Conservation (phyloP, 2,329 filamentous ascomycete species). For the Sporothrix euskadiensis region DNA sequence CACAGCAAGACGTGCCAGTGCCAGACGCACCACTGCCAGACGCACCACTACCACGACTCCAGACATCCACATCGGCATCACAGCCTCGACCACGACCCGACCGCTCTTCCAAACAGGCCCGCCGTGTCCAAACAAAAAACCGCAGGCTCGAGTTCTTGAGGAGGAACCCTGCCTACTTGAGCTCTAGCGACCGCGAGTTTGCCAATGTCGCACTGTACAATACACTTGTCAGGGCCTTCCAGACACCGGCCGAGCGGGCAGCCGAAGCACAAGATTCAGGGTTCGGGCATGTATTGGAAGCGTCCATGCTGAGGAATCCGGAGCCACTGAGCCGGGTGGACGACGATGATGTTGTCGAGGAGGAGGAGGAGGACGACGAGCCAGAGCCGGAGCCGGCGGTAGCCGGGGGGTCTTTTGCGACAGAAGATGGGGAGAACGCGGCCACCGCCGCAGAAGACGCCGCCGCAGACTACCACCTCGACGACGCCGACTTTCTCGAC, state of each 20-base stretch:
- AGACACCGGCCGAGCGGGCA: constrained; percentile 70
- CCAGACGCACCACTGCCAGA: neutral
- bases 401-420: neutral
- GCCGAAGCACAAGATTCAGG: constrained; percentile 72
- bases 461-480: neutral
- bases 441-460: neutral
- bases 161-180: constrained; percentile 71
- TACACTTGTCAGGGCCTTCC: constrained; percentile 73
- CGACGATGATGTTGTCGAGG: constrained; percentile 21
- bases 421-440: neutral
- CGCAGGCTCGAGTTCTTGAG: constrained; percentile 75
- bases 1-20: neutral
- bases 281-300: constrained; percentile 75
- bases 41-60: neutral
- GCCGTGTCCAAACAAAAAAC: constrained; percentile 66
- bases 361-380: constrained; percentile 28
- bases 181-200: constrained; percentile 55
- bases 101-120: constrained; percentile 45
- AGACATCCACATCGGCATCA: constrained; percentile 23
- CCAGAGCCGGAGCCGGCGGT: neutral
- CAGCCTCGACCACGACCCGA: constrained; percentile 49
- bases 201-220: constrained; percentile 79
- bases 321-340: constrained; percentile 23
- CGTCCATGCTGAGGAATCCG: constrained; percentile 60
- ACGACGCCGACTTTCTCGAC: constrained; percentile 47